Base-by-base conservation (phyloP, 2,329 filamentous ascomycete genomes). In the Neofusicoccum sp. region DNA sequence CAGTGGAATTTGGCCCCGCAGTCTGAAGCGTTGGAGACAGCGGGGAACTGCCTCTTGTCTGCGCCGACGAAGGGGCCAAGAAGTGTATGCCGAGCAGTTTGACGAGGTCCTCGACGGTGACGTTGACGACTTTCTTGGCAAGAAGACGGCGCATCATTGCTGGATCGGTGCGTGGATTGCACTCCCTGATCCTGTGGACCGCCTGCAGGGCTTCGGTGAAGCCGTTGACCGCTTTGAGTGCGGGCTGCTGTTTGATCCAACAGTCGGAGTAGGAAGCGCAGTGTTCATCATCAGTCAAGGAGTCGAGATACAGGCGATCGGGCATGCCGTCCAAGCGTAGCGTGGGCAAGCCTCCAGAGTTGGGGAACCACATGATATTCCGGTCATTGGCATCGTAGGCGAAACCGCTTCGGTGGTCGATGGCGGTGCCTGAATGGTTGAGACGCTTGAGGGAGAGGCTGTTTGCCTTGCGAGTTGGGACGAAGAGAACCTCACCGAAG, bases 351-450 rank as follows among this genome's bases (percentile, higher is more conserved):
- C 51, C 51, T 26, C 51, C 51, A n/a, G 51, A 53, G 34, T 53
- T 38, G 12, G 38, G 51, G 16, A 56, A 56, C 51, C 51, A 56
- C 51, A 56, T 56, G n/a, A 56, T 56, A 38, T 43, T 43, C 36
- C 51, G 51, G n/a, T 56, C 51, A 28, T 56, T 31, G 8, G 38
- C 36, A 7, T 56, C 51, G 28, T 43, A 56, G 6, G 28, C 51
- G 20, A 56, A 24, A 28, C 51, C 51, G 38, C 51, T 56, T 36
- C 38, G 51, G 38, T 56, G 51, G 28, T 56, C 51, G 16, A 56
- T 56, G 26, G 51, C 51, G 2, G 51, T 56, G 51, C 51, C 51
- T 5, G 36, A 43, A 38, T 56, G 51, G 51, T 56, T 43, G 36
- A 56, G 51, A 2, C 51, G 51, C 26, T 56, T 56, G 14, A 56